phyloP scores from a whole-genome alignment of 2,329 filamentous ascomycete species.

The Colletotrichum sp. region DNA sequence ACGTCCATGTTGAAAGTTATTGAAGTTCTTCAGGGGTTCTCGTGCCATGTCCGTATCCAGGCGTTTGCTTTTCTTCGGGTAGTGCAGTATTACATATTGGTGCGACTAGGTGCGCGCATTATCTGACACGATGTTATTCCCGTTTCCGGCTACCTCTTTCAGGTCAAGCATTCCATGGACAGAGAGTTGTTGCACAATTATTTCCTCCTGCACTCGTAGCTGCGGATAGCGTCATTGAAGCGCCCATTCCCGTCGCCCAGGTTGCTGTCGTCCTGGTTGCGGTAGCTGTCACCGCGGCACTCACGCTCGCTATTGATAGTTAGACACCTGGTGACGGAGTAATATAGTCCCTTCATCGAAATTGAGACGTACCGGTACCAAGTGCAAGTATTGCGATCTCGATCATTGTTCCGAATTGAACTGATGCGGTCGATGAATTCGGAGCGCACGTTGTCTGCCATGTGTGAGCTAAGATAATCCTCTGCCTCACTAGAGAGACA shows the following conservation, averaged over 20 bases:
- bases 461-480: not conserved
- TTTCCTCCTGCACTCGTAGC: not conserved
- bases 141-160: not conserved
- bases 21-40: not conserved
- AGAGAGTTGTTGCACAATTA: not conserved
- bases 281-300: not conserved
- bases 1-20: not conserved
- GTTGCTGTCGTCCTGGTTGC: constrained; percentile 1
- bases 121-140: not conserved
- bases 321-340: not conserved
- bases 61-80: not conserved
- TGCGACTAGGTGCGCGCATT: not conserved
- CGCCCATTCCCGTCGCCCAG: not conserved
- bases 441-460: not conserved
- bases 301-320: not conserved
- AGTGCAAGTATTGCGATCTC: not conserved
- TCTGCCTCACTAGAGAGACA: not conserved
- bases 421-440: not conserved
- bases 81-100: not conserved
- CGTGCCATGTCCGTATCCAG: not conserved
- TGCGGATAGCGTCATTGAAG: constrained; percentile 5
- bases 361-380: not conserved
- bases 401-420: not conserved
- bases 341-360: not conserved
- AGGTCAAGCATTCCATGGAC: not conserved